These are phyloP conservation scores for Lavandula angustifolia DNA, from an alignment of 257 asterid species.

Conservation along the genomic window DNA sequence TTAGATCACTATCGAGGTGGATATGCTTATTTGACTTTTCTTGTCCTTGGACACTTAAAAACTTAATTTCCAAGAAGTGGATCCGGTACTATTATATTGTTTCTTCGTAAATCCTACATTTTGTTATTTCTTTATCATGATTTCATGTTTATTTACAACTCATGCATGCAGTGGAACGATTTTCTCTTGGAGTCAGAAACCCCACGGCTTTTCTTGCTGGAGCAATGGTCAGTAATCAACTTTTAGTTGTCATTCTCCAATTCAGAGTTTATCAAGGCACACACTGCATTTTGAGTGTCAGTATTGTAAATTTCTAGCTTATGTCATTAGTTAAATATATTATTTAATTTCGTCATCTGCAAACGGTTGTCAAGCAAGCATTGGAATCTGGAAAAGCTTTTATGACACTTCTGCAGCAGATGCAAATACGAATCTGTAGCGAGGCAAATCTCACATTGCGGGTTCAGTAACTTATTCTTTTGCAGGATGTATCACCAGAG, in stretches of 20 bases:
- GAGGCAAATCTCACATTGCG: not conserved
- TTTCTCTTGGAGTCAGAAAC: conserved; percentile 85
- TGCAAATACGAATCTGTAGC: not conserved
- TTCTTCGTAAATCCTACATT: not conserved
- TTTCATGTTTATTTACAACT: conserved; percentile 29
- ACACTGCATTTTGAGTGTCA: conserved; percentile 12
- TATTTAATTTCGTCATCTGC: conserved; percentile 1
- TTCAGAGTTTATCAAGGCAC: conserved; percentile 10
- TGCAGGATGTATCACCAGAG: conserved; percentile 78
- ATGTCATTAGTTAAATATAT: not conserved
- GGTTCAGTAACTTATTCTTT: conserved; percentile 3
- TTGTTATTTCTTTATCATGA: not conserved
- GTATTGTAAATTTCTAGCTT: not conserved
- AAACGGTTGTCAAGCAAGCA: not conserved
- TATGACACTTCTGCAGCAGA: too few relatives aligned
- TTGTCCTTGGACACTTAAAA: not conserved
- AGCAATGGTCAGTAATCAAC: conserved; percentile 63
- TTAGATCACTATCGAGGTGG: conserved; percentile 9
- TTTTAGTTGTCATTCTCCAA: conserved; percentile 16
- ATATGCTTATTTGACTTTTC: not conserved
- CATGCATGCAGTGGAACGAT: conserved; percentile 72
- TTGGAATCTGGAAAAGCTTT: not conserved
- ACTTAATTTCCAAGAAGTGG: too few relatives aligned
- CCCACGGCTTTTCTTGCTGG: conserved; percentile 95
- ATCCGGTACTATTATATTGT: too few relatives aligned